A percentile compares a stretch with the other conserved stretches of the same genome.
These are phyloP conservation scores for Colletotrichum tropicicola DNA, from an alignment of 2,329 filamentous ascomycete species.

Conservation along the genomic window DNA sequence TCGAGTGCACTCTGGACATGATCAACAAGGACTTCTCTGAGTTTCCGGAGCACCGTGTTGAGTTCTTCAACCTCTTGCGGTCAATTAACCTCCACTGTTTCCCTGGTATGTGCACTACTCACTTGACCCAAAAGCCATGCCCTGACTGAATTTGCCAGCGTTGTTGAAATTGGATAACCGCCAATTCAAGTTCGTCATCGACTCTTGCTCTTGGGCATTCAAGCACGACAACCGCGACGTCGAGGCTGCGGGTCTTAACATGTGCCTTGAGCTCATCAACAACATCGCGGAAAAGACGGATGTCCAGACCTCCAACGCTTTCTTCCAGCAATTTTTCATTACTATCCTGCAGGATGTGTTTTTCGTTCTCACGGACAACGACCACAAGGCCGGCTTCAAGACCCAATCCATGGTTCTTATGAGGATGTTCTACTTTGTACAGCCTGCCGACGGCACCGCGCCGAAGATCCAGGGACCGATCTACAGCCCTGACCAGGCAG, in stretches of 20 bases:
- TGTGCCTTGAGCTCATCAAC: constrained; percentile 97
- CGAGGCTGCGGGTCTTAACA: constrained; percentile 93
- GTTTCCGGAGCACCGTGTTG: constrained; percentile 98
- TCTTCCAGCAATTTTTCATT: constrained; percentile 98
- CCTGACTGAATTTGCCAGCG: constrained; percentile 54
- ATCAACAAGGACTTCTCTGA: constrained; percentile 99
- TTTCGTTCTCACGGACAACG: constrained; percentile 96
- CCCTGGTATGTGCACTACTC: constrained; percentile 63
- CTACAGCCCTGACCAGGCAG: constrained; percentile 85
- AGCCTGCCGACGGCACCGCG: constrained; percentile 70
- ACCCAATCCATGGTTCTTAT: constrained; percentile 93
- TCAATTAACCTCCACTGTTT: constrained; percentile 98
- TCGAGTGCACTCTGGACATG: constrained; percentile 98
- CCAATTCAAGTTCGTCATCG: constrained; percentile 99
- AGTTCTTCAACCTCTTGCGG: constrained; percentile 97
- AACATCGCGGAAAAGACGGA: constrained; percentile 93
- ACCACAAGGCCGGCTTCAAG: constrained; percentile 99
- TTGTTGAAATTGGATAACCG: constrained; percentile 93
- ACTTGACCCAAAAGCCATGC: background rate
- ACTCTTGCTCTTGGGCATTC: constrained; percentile 99
- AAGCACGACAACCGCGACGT: constrained; percentile 99
- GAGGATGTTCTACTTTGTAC: constrained; percentile 96
- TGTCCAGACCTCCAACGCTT: constrained; percentile 84
- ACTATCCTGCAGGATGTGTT: constrained; percentile 97
- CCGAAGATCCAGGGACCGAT: constrained; percentile 94